Evolutionary conservation across 306 rosid genomes (phyloP), one percentile per base, ranked within the genome.

Genomic region (Medicago truncatula): DNA sequence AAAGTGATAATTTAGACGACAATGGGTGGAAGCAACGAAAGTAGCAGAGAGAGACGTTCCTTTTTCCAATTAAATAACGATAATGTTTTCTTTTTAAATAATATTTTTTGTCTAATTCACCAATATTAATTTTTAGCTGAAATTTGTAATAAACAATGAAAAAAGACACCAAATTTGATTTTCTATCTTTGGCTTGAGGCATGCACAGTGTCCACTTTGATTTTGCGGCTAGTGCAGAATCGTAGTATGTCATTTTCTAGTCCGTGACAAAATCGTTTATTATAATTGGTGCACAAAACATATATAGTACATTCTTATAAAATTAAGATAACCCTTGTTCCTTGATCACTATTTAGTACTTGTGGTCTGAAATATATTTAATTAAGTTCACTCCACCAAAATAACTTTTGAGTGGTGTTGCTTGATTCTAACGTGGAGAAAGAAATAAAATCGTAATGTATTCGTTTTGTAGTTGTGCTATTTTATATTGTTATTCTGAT

Each of bases 191-290:
- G 2, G 38, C n/a, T 18, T 18, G 16, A 21, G 31, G 58, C 73
- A n/a, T 78, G 56, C 65, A n/a, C 54, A 5, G 43, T 57, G 62
- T 11, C 83, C 74, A 82, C 83, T 78, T 73, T 11, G 64, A 46
- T 17, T 82, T 82, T 82, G 86, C 83, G 80, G 86, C 83, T 67
- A 60, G 79, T 82, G 82, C 73, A 47, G 21, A 69, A 38, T 71
- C 74, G 17, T 13, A 56, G 53, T 60, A 36, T 41, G 49, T 66
- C 81, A 76, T 44, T 72, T 70, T 46, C 61, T 75, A 52, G 15
- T 52, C 63, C 74, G 21, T 52, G 23, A 50, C 47, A 5, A 81
- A 9, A 61, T 81, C 77, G 13, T 9, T 12, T 12, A 43, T 31
- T 49, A 17, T 8, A 46, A 68, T 17, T 46, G 4, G 16, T 34